Evolutionary conservation across 2,329 filamentous ascomycete genomes (phyloP).

Genomic region (Pezicula neosporulosa): DNA sequence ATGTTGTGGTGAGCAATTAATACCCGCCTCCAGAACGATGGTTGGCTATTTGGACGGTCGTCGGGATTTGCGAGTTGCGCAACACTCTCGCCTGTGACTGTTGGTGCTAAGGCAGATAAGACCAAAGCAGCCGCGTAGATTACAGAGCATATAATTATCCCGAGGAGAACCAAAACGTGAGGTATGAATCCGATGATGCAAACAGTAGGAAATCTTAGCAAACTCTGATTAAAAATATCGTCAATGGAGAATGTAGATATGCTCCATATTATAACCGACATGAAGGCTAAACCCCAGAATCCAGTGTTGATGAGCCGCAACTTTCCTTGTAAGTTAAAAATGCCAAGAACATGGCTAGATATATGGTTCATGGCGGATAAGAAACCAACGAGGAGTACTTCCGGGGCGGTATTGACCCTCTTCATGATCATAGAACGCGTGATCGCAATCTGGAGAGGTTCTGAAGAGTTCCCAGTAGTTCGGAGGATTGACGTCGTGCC

Average conservation of each 20-base stretch:
- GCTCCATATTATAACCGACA: conserved; percentile 79
- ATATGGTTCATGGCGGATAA: conserved; percentile 89
- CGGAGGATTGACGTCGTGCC: conserved; percentile 16
- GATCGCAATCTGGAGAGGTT: conserved; percentile 42
- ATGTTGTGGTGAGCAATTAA: conserved; percentile 77
- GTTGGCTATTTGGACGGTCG: conserved; percentile 35
- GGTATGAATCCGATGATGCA: conserved; percentile 95
- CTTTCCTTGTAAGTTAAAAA: conserved; percentile 74
- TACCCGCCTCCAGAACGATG: conserved; percentile 57
- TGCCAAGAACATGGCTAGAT: conserved; percentile 76
- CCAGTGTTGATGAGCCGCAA: conserved; percentile 84
- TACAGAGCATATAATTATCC: conserved; percentile 69
- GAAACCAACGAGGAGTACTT: conserved; percentile 81
- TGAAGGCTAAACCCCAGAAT: conserved; percentile 88
- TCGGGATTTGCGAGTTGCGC: conserved; percentile 29
- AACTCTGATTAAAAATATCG: conserved; percentile 57
- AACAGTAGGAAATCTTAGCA: conserved; percentile 87
- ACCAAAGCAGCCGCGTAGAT: conserved; percentile 78
- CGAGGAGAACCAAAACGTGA: conserved; percentile 80
- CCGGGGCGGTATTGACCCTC: conserved; percentile 82
- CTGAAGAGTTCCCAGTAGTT: conserved; percentile 15
- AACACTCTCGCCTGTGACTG: conserved; percentile 16
- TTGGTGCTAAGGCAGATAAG: conserved; percentile 64
- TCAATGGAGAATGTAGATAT: conserved; percentile 60
- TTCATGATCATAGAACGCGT: conserved; percentile 68